phyloP scores from a whole-genome alignment of 495 filamentous ascomycete genomes.

The Penicillium cosmopolitanum region DNA sequence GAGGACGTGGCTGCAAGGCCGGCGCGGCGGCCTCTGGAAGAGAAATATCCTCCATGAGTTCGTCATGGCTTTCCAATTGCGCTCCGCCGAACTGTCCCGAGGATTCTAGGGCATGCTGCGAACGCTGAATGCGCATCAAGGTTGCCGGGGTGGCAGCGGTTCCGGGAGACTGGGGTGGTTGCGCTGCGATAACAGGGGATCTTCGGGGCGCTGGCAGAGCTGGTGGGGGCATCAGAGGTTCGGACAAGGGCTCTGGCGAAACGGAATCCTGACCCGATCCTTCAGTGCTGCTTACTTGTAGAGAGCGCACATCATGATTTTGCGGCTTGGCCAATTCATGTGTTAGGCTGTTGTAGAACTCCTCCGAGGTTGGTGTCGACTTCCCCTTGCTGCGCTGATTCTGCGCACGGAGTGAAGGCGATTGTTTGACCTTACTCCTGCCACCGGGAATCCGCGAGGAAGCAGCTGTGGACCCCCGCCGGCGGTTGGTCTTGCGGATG shows the following conservation, averaged over 20 bases:
- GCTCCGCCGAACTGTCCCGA: constrained; percentile 34
- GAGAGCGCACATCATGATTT: constrained; percentile 39
- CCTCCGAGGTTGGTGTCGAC: constrained; percentile 59
- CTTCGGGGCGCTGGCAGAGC: constrained; percentile 56
- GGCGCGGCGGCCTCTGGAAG: constrained; percentile 64
- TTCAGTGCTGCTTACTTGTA: constrained; percentile 54
- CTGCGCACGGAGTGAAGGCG: constrained; percentile 82
- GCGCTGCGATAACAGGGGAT: constrained; percentile 57
- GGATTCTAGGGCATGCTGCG: constrained; percentile 33
- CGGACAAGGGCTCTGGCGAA: constrained; percentile 70
- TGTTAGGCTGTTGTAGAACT: constrained; percentile 37
- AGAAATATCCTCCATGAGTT: constrained; percentile 68
- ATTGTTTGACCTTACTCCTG: constrained; percentile 67
- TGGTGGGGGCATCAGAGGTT: constrained; percentile 73
- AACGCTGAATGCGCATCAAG: constrained; percentile 71
- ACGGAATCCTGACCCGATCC: constrained; percentile 70
- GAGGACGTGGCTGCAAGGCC: constrained; percentile 34
- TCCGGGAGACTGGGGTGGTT: constrained; percentile 34
- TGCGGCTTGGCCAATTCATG: constrained; percentile 38
- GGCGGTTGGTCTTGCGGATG: constrained; percentile 36
- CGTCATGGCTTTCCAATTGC: constrained; percentile 48
- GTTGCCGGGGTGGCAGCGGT: constrained; percentile 79
- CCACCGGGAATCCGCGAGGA: constrained; percentile 42
- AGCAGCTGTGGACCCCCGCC: constrained; percentile 38
- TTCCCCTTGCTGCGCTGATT: constrained; percentile 57